phyloP scores from a whole-genome alignment of 2,329 filamentous ascomycete genomes.

The Coniochaeta prunicola region DNA sequence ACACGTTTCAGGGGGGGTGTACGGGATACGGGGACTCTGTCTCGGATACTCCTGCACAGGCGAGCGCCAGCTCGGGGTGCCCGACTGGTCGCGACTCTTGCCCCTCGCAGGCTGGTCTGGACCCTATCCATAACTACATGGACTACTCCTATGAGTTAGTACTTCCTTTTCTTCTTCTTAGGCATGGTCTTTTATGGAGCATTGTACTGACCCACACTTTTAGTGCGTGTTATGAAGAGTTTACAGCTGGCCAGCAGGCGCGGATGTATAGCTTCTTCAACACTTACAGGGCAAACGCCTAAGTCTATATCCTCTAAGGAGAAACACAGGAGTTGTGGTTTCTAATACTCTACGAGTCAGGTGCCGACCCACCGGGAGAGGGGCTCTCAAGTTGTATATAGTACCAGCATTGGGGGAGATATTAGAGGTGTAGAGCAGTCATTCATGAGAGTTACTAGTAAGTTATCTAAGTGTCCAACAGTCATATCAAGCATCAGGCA shows the following conservation, averaged over 20 bases:
- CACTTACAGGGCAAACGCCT: conserved; percentile 16
- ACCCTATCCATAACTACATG: conserved; percentile 30
- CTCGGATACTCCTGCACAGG: conserved; percentile 31
- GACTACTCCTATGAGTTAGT: conserved; percentile 27
- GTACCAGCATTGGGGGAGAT: background rate
- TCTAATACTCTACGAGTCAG: too few relatives aligned
- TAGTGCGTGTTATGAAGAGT: conserved; percentile 28
- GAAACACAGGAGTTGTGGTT: background rate
- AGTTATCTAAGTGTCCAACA: background rate
- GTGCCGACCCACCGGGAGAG: too few relatives aligned
- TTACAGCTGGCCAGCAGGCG: conserved; percentile 26
- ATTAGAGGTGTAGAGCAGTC: background rate
- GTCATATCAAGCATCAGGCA: background rate
- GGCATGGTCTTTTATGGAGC: background rate
- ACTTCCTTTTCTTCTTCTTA: background rate
- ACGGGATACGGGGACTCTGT: conserved; percentile 28
- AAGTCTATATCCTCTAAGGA: background rate
- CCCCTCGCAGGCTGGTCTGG: conserved; percentile 18
- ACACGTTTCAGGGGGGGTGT: conserved; percentile 36
- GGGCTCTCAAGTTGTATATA: too few relatives aligned
- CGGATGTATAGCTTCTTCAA: conserved; percentile 23
- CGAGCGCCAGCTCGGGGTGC: conserved; percentile 25
- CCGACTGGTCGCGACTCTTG: conserved; percentile 25
- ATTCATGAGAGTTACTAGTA: background rate
- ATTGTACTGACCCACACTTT: conserved; percentile 2